phyloP scores from a whole-genome alignment of 345 rosid genomes.

The Ceriops zippeliana region DNA sequence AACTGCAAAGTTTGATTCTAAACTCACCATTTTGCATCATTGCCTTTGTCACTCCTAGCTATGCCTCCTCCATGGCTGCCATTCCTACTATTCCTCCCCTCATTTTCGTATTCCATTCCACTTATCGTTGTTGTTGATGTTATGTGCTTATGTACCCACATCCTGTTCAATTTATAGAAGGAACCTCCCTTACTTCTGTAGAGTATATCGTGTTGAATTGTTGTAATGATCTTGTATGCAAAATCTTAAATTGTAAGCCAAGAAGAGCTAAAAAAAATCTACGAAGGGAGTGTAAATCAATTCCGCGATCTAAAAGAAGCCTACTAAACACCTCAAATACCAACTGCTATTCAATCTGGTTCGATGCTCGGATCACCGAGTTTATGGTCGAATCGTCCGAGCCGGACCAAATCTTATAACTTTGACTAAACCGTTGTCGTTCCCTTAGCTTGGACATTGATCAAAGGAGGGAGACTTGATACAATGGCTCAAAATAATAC shows the following conservation, averaged over 20 bases:
- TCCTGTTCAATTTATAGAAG: too few relatives aligned
- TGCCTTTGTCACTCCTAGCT: constrained; percentile 9
- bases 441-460: too few relatives aligned
- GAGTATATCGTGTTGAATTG: constrained; percentile 25
- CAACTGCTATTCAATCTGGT: too few relatives aligned
- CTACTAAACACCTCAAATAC: constrained; percentile 3
- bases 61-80: neutral
- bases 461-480: too few relatives aligned
- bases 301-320: constrained; percentile 21
- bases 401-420: too few relatives aligned
- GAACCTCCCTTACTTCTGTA: neutral
- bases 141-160: neutral
- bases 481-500: too few relatives aligned
- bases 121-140: neutral
- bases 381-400: too few relatives aligned
- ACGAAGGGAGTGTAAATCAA: constrained; percentile 30
- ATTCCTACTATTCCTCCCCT: neutral
- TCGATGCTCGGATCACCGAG: too few relatives aligned
- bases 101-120: neutral
- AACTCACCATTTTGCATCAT: constrained; percentile 39
- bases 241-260: constrained; percentile 38
- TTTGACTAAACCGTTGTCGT: too few relatives aligned
- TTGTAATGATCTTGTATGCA: constrained; percentile 16
- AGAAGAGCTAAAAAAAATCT: constrained; percentile 20
- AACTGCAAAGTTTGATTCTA: constrained; percentile 23